A percentile compares a stretch with the other conserved stretches of the same genome.
Evolutionary conservation across 2,329 filamentous ascomycete species (phyloP).

Genomic region (Monosporascus sp.): DNA sequence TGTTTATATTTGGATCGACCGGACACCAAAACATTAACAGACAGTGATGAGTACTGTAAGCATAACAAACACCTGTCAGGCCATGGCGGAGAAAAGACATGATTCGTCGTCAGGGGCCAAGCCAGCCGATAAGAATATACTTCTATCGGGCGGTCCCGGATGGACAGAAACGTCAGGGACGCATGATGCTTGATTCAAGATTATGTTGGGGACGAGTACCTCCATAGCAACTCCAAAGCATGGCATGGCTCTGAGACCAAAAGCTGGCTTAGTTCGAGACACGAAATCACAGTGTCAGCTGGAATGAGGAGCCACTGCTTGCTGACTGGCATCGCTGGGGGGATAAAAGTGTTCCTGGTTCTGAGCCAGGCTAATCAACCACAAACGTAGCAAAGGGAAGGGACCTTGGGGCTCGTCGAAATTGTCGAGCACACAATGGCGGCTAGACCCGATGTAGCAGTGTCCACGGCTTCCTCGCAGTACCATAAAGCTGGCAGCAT

Average conservation of each 20-base stretch:
- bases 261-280: constrained; percentile 7
- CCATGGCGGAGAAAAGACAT: constrained; percentile 15
- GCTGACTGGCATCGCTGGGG: constrained; percentile 3
- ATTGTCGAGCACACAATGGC: neutral
- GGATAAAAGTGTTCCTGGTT: neutral
- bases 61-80: constrained; percentile 14
- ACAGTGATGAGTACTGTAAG: constrained; percentile 15
- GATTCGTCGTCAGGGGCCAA: constrained; percentile 11
- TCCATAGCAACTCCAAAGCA: constrained; percentile 9
- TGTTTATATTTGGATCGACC: neutral
- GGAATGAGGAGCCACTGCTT: neutral
- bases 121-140: constrained; percentile 18
- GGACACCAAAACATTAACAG: neutral
- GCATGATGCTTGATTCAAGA: neutral
- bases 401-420: too few relatives aligned
- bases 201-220: constrained; percentile 9
- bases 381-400: too few relatives aligned
- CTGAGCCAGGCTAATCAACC: neutral
- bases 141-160: neutral
- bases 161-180: constrained; percentile 5
- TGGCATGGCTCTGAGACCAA: constrained; percentile 9
- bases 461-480: too few relatives aligned
- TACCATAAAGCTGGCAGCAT: constrained; percentile 10
- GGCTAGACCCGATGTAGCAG: neutral
- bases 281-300: constrained; percentile 7